A percentile compares a stretch with the other conserved stretches of the same genome.
Evolutionary conservation across 345 rosid genomes (phyloP).

Genomic region (Citrus australasica): DNA sequence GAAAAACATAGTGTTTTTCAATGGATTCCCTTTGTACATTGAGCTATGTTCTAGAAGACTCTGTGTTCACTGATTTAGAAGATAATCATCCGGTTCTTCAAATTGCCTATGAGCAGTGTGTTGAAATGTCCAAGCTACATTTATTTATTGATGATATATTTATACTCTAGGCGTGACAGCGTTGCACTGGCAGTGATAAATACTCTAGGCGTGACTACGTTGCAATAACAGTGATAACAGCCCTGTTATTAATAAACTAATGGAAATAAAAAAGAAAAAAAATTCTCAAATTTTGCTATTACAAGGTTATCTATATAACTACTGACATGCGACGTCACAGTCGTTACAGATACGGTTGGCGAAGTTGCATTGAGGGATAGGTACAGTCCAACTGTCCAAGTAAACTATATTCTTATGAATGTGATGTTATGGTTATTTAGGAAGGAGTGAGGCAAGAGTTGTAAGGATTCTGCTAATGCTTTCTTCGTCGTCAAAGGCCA

Average conservation of each 20-base stretch:
- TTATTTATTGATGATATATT: background rate
- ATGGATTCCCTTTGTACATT: too few species aligned
- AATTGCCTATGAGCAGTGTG: too few species aligned
- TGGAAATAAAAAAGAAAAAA: background rate
- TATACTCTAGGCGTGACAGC: too few species aligned
- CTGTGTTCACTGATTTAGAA: too few species aligned
- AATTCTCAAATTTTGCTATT: background rate
- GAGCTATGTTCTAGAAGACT: too few species aligned
- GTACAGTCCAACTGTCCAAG: background rate
- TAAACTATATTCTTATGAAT: background rate
- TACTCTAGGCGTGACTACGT: too few species aligned
- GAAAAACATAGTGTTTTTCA: background rate
- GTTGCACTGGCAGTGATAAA: too few species aligned
- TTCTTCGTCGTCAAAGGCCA: constrained; percentile 9
- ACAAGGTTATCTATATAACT: background rate
- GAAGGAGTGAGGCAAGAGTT: background rate
- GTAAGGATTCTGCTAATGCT: background rate
- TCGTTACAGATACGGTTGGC: background rate
- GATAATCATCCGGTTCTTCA: too few species aligned
- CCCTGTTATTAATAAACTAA: too few species aligned
- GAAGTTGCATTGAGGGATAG: background rate
- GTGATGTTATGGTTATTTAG: background rate
- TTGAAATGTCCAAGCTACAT: background rate
- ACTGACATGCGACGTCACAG: too few species aligned
- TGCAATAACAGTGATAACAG: too few species aligned